phyloP scores from a whole-genome alignment of 2,329 filamentous ascomycete species.

The Trichoderma aggressivum region DNA sequence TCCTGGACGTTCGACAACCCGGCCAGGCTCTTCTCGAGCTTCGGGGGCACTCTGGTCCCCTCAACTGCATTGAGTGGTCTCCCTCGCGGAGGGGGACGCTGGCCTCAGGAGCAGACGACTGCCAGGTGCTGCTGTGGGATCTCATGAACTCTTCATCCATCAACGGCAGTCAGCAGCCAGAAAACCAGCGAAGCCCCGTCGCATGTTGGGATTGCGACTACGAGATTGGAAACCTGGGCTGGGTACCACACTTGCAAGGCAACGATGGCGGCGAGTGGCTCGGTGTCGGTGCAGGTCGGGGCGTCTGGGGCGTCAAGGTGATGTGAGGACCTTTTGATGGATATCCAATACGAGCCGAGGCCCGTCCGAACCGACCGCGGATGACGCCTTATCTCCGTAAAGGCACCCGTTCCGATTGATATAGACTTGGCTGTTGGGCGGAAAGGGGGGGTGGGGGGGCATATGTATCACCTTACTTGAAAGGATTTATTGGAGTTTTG shows the following conservation, averaged over 20 bases:
- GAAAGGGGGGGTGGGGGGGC: not conserved
- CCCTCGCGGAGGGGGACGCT: constrained; percentile 81
- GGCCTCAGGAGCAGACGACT: constrained; percentile 89
- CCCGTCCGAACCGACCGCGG: not conserved
- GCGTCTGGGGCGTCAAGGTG: constrained; percentile 70
- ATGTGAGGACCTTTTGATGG: constrained; percentile 25
- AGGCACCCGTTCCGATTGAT: constrained; percentile 3
- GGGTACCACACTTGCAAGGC: constrained; percentile 70
- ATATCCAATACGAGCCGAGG: not conserved
- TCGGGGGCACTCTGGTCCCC: constrained; percentile 76
- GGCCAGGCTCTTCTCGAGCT: constrained; percentile 93
- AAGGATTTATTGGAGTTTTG: constrained; percentile 13
- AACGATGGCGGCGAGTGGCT: constrained; percentile 77
- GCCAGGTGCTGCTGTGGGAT: constrained; percentile 90
- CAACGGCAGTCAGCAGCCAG: constrained; percentile 50
- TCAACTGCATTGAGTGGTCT: constrained; percentile 97
- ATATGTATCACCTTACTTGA: constrained; percentile 12
- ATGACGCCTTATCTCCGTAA: not conserved
- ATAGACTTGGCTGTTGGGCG: constrained; percentile 9
- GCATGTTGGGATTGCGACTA: constrained; percentile 84
- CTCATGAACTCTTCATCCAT: constrained; percentile 57
- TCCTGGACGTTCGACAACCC: constrained; percentile 92
- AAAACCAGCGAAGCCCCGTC: constrained; percentile 64
- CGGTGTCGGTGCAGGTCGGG: constrained; percentile 74
- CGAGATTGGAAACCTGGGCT: constrained; percentile 80